Conservation (phyloP, 2,329 filamentous ascomycete species). For the Phialophora macrospora region DNA sequence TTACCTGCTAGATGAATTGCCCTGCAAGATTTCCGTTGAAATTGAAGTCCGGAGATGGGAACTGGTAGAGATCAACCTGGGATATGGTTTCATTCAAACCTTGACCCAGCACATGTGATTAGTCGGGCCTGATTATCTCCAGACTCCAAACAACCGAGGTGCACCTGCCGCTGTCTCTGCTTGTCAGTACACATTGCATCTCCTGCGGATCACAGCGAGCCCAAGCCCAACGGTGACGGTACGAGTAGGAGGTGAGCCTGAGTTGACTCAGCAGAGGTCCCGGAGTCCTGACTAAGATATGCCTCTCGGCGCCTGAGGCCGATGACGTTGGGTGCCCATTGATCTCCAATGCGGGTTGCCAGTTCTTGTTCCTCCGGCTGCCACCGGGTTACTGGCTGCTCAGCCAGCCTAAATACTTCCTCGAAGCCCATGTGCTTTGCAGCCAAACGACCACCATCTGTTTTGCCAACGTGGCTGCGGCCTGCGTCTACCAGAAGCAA, state of each 20-base stretch:
- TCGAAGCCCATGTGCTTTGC: conserved; percentile 10
- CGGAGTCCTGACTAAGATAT: conserved; percentile 30
- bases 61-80: neutral
- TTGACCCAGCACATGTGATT: conserved; percentile 11
- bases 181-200: neutral
- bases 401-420: conserved; percentile 4
- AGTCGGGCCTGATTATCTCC: conserved; percentile 4
- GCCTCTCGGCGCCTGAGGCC: conserved; percentile 11
- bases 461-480: neutral
- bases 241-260: neutral
- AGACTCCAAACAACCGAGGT: conserved; percentile 6
- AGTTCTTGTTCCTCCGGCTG: conserved; percentile 23
- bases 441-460: conserved; percentile 8
- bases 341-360: conserved; percentile 1
- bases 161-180: neutral
- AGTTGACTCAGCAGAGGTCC: conserved; percentile 1
- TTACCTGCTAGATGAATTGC: neutral
- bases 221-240: neutral
- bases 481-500: neutral
- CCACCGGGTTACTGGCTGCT: conserved; percentile 28
- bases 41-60: neutral
- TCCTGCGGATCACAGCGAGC: neutral
- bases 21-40: neutral
- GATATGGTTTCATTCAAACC: neutral
- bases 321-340: conserved; percentile 22